These are phyloP conservation scores for Suhomyces bolitotheri DNA, from an alignment of 1,139 yeast species.

Conservation along the genomic window DNA sequence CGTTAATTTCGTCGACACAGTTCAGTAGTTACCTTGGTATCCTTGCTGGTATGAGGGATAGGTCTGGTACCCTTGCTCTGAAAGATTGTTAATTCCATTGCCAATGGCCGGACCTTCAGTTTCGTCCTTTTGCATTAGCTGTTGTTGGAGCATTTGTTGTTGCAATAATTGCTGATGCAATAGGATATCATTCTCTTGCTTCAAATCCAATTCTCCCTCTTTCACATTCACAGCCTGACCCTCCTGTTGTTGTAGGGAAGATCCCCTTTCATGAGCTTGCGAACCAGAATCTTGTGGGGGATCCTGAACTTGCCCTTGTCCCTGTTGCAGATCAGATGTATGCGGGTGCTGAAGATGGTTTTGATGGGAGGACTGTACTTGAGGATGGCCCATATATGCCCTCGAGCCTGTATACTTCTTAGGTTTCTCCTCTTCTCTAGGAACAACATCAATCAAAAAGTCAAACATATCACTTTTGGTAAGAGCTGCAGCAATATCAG, in stretches of 20 bases:
- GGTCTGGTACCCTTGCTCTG: slow-evolving; percentile 10
- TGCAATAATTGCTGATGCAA: slow-evolving; percentile 19
- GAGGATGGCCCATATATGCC: slow-evolving; percentile 10
- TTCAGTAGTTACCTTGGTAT: slow-evolving; percentile 14
- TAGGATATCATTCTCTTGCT: slow-evolving; percentile 15
- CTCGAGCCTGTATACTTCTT: slow-evolving; percentile 29
- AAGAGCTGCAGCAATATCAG: slow-evolving; percentile 93
- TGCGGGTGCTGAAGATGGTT: slow-evolving; percentile 10
- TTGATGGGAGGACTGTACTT: slow-evolving; percentile 13
- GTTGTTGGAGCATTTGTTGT: slow-evolving; percentile 18
- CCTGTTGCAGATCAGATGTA: background rate
- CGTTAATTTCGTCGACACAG: no score
- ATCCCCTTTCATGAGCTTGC: slow-evolving; percentile 1
- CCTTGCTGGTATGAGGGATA: slow-evolving; percentile 12
- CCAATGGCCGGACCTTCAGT: slow-evolving; percentile 10
- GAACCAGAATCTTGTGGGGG: no score
- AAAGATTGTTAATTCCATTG: slow-evolving; percentile 9
- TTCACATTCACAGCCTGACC: slow-evolving; percentile 8
- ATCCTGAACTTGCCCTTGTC: slow-evolving; percentile 5
- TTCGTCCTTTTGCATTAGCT: slow-evolving; percentile 11
- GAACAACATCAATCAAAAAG: slow-evolving; percentile 91
- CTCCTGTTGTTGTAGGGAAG: slow-evolving; percentile 8
- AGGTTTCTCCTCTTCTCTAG: slow-evolving; percentile 71
- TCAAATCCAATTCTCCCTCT: slow-evolving; percentile 10
- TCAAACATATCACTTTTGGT: slow-evolving; percentile 97